These are phyloP conservation scores for Penicillium manginii DNA, from an alignment of 495 filamentous ascomycete genomes.

Conservation along the genomic window DNA sequence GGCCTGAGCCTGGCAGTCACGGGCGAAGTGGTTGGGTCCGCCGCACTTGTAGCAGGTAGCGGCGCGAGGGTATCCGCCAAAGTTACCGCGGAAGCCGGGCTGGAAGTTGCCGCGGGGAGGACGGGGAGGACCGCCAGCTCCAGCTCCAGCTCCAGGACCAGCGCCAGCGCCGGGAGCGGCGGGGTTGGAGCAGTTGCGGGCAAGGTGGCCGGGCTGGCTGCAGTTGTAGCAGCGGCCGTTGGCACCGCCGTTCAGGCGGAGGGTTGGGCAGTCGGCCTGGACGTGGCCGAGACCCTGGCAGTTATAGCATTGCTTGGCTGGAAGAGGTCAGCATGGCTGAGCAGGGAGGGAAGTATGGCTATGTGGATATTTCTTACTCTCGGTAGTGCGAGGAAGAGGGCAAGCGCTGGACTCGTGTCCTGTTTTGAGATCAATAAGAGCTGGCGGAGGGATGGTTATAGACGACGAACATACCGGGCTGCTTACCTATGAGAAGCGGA, in stretches of 20 bases:
- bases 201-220: conserved; percentile 88
- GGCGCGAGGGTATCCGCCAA: conserved; percentile 68
- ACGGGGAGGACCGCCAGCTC: conserved; percentile 54
- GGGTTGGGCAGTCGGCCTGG: conserved; percentile 97
- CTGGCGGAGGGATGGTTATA: conserved; percentile 20
- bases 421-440: conserved; percentile 48
- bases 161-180: conserved; percentile 58
- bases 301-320: conserved; percentile 99
- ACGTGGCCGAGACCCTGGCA: conserved; percentile 98
- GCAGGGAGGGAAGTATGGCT: background rate
- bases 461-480: conserved; percentile 65
- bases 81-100: conserved; percentile 65
- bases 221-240: conserved; percentile 96
- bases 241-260: conserved; percentile 82
- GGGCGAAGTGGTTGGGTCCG: conserved; percentile 97
- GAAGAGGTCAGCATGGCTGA: conserved; percentile 30
- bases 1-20: conserved; percentile 98
- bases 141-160: conserved; percentile 39
- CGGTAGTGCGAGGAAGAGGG: conserved; percentile 93
- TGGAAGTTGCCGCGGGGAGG: conserved; percentile 42
- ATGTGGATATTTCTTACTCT: conserved; percentile 57
- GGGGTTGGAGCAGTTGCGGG: conserved; percentile 82
- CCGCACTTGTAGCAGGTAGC: conserved; percentile 99
- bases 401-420: conserved; percentile 98
- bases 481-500: conserved; percentile 64